phyloP scores from a whole-genome alignment of 352 stramenopile species.

The Phytophthora fragariaefolia region DNA sequence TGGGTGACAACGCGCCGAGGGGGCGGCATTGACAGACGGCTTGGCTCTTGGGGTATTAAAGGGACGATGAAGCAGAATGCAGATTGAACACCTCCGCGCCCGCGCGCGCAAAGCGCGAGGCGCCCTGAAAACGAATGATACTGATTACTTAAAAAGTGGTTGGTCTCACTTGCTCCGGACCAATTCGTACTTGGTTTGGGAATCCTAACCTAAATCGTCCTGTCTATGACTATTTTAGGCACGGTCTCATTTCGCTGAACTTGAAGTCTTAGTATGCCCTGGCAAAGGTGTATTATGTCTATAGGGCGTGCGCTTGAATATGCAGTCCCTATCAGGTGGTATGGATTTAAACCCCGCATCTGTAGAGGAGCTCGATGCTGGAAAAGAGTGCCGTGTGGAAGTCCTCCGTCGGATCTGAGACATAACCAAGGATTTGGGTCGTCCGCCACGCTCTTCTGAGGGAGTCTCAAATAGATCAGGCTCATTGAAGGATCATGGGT shows the following conservation, averaged over 20 bases:
- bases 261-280: too few species aligned
- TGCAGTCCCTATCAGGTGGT: constrained; percentile 2
- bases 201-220: too few species aligned
- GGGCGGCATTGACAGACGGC: not conserved
- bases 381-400: constrained; percentile 42
- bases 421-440: constrained; percentile 30
- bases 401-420: constrained; percentile 35
- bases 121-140: too few species aligned
- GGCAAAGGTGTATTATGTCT: not conserved
- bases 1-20: not conserved
- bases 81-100: too few species aligned
- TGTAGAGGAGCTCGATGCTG: constrained; percentile 22
- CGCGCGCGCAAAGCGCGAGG: too few species aligned
- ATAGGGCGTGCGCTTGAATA: constrained; percentile 2
- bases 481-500: not conserved
- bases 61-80: too few species aligned
- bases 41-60: not conserved
- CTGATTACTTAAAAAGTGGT: too few species aligned
- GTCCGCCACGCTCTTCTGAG: constrained; percentile 11
- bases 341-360: constrained; percentile 12
- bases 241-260: too few species aligned
- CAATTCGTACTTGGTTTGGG: too few species aligned
- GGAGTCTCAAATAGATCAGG: constrained; percentile 14
- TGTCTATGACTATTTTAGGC: too few species aligned
- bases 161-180: too few species aligned